Base-by-base conservation (phyloP, 495 filamentous ascomycete genomes). In the Cladorrhinum samala region DNA sequence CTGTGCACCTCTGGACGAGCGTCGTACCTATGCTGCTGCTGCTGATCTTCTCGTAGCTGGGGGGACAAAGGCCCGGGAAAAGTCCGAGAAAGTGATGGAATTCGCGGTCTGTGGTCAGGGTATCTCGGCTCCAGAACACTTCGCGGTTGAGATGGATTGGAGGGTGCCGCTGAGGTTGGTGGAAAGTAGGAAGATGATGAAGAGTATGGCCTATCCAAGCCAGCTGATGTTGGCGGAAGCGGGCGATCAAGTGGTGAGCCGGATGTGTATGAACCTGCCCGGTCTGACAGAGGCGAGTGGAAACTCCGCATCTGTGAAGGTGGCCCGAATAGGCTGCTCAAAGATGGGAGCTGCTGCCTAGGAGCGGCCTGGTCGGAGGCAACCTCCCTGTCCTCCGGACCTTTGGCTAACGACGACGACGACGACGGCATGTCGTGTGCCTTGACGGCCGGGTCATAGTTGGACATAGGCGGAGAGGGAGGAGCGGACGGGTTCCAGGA, bases 251-350 rank as follows among this genome's bases (percentile, higher is more conserved):
- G 63, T 36, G 77, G 72, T 40, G 76, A 77, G 6, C 51, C 47
- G 11, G 66, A 49, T 52, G 72, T 49, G 55, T 67, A 72, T 49
- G 64, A 62, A 52, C 68, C 68, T 9, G 67, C 68, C 42, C 72
- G 69, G 36, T 78, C 76, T 13, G 69, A 71, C 21, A 67, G 63
- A 49, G 74, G 67, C 33, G 75, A 76, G 50, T 70, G 71, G 41
- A 68, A 50, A 13, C 74, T 65, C 18, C 69, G 68, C 39, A 63
- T 56, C 17, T 66, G 61, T 18, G 71, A 61, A 7, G 71, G 56
- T n/a, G 71, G 67, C 1, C 71, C 74, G 65, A 81, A 79, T 9
- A 81, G 62, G 52, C 77, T 80, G 54, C 76, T 81, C 50, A 81
- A 49, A 18, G 78, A 68, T 0, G 78, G 78, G 39, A 81, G 69